Conservation (phyloP, 768 basidiomycete species). For the Termitomyces sp. region DNA sequence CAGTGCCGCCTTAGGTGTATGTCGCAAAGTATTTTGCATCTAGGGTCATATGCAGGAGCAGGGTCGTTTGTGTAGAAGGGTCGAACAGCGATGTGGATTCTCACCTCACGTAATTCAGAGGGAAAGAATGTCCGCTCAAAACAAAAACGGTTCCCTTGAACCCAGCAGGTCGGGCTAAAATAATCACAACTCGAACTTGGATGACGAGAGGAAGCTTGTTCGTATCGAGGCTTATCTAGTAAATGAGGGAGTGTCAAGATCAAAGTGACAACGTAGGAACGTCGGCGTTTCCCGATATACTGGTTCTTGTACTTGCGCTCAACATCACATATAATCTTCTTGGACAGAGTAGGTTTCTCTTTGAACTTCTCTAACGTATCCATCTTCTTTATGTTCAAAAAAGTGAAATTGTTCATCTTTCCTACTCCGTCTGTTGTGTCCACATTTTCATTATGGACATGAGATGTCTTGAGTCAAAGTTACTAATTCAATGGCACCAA, state of each 20-base stretch:
- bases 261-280: neutral
- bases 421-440: neutral
- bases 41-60: neutral
- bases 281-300: neutral
- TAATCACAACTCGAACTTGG: neutral
- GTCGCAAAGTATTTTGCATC: neutral
- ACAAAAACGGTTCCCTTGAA: neutral
- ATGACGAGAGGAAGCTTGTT: neutral
- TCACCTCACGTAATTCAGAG: neutral
- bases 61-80: neutral
- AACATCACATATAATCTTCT: neutral
- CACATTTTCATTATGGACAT: neutral
- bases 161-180: neutral
- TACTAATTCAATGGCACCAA: conserved; percentile 38
- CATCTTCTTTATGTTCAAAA: neutral
- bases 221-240: neutral
- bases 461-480: too few species aligned
- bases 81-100: neutral
- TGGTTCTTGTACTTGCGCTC: too few species aligned
- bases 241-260: neutral
- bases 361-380: neutral
- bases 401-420: neutral
- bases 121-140: too few species aligned
- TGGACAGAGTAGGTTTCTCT: neutral
- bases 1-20: neutral